Evolutionary conservation across 306 rosid species (phyloP), one percentile per base, ranked within the genome.

Genomic region (Lathyrus tuberosus): DNA sequence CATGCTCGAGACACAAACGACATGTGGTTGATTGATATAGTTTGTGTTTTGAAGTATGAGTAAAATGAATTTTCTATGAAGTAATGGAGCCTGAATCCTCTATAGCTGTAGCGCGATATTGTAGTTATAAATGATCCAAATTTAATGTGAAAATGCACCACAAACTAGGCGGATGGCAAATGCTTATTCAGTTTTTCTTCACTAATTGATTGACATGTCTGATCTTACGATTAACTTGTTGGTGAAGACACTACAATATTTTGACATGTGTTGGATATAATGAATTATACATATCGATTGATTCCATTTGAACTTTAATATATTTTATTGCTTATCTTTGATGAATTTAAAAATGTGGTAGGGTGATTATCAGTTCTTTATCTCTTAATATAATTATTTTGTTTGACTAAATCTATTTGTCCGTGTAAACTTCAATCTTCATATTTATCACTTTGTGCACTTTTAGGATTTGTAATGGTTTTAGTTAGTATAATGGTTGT

Each of bases 401-500:
- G 15, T 67, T 33, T 42, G 22, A 44, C 17, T 26, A 33, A 40
- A 52, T 62, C 57, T 62, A 33, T 31, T 10, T 43, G 26, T 41
- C 48, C 40, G 31, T 42, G 71, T 52, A 51, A n/a, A 67, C 46
- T n/a, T n/a, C 53, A 24, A 41, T 59, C 43, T 40, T 53, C 49
- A 13, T 67, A 72, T 62, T 72, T 37, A 41, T 53, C 43, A 28
- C 76, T 70, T 30, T 67, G 18, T 63, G 63, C 42, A 37, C 38
- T 63, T 69, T 52, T 46, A 40, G 56, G 70, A 69, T 42, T 54
- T 52, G 13, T 12, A 38, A 62, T 52, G 47, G 7, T 65, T 72
- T 71, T 38, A 41, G 66, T 15, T 35, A 38, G 56, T 57, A 54
- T 16, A 59, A 13, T 60, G 20, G 60, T 63, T 72, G 58, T 84